Base-by-base conservation (phyloP, 2,329 filamentous ascomycete genomes). In the Exophiala xenobiotica region DNA sequence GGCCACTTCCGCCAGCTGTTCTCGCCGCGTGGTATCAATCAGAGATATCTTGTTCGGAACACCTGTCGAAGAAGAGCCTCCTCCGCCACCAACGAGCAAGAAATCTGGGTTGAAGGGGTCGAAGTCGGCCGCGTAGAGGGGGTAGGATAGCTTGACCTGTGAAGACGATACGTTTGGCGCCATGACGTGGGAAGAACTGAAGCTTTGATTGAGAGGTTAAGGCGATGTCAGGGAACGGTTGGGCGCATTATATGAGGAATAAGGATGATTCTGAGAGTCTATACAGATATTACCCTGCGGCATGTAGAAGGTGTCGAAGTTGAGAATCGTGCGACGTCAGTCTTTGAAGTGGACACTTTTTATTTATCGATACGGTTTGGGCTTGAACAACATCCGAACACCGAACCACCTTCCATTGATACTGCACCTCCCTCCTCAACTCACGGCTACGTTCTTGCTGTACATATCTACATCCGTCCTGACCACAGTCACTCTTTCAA, bases 121-220 rank as follows among this genome's bases (percentile, higher is more conserved):
- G 69, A 95, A 96, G 65, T 90, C 90, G 67, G 90, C 87, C 49
- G 87, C 83, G 69, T 90, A 96, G 53, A 95, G 80, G 42, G 91
- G 91, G 70, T 92, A 96, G 51, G 83, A 81, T 59, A 95, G 80
- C 49, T 62, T 52, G 18, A 45, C 52, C n/a, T 50, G 53, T 12
- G 56, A 46, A 46, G 53, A 51, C 35, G 54, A 49, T 33, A 59
- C 46, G 33, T 41, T 55, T 12, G 58, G 54, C 35, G 53, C 37
- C 54, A 58, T 60, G 7, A 26, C 23, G 18, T 35, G 2, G 31
- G 18, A 14, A 9, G 31, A 9, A 4, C n/a, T n/a, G n/a, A 7
- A 14, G 31, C 18, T 3, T 3, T 12, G 31, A 20, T 18, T 22
- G 20, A 24, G 16, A 12, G 12, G n/a, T 20, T 38, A 12, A n/a